These are phyloP conservation scores for Puccinia sorghi DNA, from an alignment of 1,284 basidiomycete species.

Conservation along the genomic window DNA sequence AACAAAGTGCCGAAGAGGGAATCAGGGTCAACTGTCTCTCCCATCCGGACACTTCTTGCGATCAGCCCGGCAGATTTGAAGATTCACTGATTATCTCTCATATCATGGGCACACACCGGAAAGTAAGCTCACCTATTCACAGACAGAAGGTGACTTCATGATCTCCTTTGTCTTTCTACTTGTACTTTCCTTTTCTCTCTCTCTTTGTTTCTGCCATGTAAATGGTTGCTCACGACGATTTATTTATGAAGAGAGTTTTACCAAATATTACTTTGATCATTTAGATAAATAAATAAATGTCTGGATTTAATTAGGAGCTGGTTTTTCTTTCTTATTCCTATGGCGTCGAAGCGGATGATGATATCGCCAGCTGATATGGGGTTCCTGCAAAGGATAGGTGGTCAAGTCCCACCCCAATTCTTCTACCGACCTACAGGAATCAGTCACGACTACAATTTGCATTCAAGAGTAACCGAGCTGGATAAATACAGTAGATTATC, in stretches of 20 bases:
- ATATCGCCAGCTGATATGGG: not conserved
- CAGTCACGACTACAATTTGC: not conserved
- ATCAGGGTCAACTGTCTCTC: not conserved
- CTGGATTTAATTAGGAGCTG: not conserved
- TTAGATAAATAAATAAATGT: not conserved
- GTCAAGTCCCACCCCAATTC: not conserved
- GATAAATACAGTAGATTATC: not conserved
- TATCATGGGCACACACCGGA: not conserved
- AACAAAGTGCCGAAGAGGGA: conserved; percentile 2
- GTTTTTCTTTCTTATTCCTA: not conserved
- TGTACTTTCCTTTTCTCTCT: not conserved
- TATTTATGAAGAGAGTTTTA: not conserved
- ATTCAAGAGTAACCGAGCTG: not conserved
- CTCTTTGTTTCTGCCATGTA: not conserved
- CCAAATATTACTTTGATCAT: no score
- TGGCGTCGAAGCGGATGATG: not conserved
- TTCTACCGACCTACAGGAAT: not conserved
- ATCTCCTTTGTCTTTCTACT: not conserved
- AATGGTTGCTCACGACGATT: not conserved
- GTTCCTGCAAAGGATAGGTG: not conserved
- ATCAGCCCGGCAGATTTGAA: not conserved
- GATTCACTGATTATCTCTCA: not conserved
- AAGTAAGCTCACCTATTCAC: not conserved
- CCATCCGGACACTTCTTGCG: not conserved
- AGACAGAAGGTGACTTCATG: not conserved